Base-by-base conservation (phyloP, 805 yeast genomes). In the Wickerhamiella domercqiae region DNA sequence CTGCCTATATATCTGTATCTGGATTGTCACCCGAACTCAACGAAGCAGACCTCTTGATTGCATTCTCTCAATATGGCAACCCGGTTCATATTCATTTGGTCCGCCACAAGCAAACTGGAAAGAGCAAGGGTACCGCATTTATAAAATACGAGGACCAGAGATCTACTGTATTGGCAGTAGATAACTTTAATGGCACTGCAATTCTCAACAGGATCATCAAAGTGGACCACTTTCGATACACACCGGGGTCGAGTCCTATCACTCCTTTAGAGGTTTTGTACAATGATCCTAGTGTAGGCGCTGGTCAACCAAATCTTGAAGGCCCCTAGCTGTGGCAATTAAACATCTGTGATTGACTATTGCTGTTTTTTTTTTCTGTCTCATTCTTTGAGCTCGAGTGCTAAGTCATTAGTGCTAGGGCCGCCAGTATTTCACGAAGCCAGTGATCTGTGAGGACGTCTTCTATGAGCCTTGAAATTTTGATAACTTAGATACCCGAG, bases 21-120 rank as follows among this genome's bases (percentile, higher is more conserved):
- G 72, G 76, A 3, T 54, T 87, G 7, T 75, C 83, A 7, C 57
- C 51, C 13, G 70, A 71, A 22, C 54, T 83, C 20, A 72, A 71
- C 6, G 94, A 83, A 52, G 26, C 11, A 9, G 26, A 24, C 26
- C 13, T 24, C 11, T 13, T 24, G 11, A 24, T 24, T 24, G 11
- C 86, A 22, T 87, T 87, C 53, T 78, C 94, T 2, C 96, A 87
- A 51, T 87, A 70, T 55, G 97, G 97, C 0, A 68, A 75, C 15
- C 95, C 95, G 0, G 77, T 78, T 0, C 80, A 78, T 47, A 53
- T 87, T 25, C 71, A 75, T 36, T 60, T 86, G 36, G 68, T 71
- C 19, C 66, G 87, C 40, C 87, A 82, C 50, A 63, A 62, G 40
- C 68, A 64, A 2, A 67, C 78, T 0, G 82, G 83, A 2, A 67